Evolutionary conservation across 768 basidiomycete genomes (phyloP).

Genomic region (Pisolithus marmoratus): DNA sequence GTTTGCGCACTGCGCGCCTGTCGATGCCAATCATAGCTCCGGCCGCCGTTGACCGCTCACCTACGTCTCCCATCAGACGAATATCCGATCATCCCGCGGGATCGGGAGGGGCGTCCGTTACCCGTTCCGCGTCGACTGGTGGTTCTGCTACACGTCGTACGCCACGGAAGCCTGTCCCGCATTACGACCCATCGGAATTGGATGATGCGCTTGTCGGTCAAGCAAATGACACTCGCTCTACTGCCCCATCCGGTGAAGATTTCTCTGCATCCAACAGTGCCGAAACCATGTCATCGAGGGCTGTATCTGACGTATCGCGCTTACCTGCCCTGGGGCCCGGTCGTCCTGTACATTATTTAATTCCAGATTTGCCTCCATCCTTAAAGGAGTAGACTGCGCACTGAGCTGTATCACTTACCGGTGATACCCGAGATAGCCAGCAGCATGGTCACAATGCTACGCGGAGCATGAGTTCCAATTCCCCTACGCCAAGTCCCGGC

Average conservation of each 20-base stretch:
- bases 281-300: constrained; percentile 8
- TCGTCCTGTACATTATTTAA: constrained; percentile 49
- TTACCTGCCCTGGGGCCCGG: constrained; percentile 44
- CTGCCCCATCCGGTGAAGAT: constrained; percentile 14
- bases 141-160: constrained; percentile 26
- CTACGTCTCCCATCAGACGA: constrained; percentile 13
- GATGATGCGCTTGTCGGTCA: constrained; percentile 11
- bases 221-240: constrained; percentile 17
- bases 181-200: constrained; percentile 35
- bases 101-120: constrained; percentile 13
- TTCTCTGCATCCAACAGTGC: constrained; percentile 26
- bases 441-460: background rate
- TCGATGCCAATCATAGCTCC: constrained; percentile 24
- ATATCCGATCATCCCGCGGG: constrained; percentile 28
- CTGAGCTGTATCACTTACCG: background rate
- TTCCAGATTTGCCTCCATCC: constrained; percentile 50
- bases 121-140: constrained; percentile 24
- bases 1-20: constrained; percentile 22
- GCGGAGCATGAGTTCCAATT: background rate
- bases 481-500: background rate
- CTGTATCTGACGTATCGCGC: constrained; percentile 26
- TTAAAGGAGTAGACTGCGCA: constrained; percentile 19
- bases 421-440: background rate
- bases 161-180: constrained; percentile 54
- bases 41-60: constrained; percentile 8